Evolutionary conservation across 257 asterid genomes (phyloP).

Genomic region (Nicotiana paniculata): DNA sequence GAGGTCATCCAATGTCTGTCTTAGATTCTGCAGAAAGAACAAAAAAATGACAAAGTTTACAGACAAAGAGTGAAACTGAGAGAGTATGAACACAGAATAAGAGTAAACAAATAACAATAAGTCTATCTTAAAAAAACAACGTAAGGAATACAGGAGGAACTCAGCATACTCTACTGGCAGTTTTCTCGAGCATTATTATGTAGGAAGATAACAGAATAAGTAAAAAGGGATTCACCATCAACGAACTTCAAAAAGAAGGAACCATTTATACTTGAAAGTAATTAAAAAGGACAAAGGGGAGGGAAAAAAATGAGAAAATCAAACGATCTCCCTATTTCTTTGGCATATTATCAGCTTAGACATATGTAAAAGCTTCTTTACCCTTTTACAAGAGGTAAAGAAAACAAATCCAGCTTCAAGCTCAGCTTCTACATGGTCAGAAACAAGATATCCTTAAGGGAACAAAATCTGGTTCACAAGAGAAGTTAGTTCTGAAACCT

Average conservation of each 20-base stretch:
- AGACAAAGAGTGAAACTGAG: background rate
- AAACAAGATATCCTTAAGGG: background rate
- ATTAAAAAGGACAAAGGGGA: background rate
- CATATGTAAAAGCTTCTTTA: background rate
- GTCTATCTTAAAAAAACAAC: background rate
- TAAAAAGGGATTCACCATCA: background rate
- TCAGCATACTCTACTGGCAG: background rate
- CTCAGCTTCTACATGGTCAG: background rate
- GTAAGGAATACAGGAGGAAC: background rate
- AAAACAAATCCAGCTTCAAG: background rate
- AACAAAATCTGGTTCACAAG: background rate
- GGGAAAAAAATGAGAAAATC: background rate
- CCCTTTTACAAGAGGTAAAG: background rate
- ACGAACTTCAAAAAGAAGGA: background rate
- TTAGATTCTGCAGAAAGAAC: constrained; percentile 58
- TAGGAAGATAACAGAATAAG: background rate
- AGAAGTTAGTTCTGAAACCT: background rate
- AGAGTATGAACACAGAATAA: background rate
- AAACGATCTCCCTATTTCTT: background rate
- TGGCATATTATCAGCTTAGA: background rate
- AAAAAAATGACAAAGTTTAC: constrained; percentile 7
- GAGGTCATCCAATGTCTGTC: constrained; percentile 95
- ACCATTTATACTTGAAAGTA: background rate
- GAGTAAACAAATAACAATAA: background rate
- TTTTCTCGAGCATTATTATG: background rate